These are phyloP conservation scores for Fusarium paranaense DNA, from an alignment of 2,329 filamentous ascomycete genomes.

Conservation along the genomic window DNA sequence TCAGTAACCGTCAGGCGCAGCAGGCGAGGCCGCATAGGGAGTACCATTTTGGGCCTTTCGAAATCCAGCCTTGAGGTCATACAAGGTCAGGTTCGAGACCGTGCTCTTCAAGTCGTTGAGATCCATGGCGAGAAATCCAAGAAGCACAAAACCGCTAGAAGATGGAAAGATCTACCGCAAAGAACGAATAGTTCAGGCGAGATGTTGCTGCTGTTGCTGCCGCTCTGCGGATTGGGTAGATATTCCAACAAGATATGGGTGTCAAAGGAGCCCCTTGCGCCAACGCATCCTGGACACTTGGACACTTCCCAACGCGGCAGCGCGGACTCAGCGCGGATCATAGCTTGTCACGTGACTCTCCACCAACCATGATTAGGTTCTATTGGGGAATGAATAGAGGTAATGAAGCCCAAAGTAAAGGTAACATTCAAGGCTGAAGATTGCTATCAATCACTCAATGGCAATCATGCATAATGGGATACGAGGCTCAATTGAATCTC, in stretches of 20 bases:
- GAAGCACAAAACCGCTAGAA: conserved; percentile 20
- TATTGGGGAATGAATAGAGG: not conserved
- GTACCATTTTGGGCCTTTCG: conserved; percentile 97
- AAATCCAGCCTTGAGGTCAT: conserved; percentile 94
- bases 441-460: not conserved
- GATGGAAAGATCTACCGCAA: not conserved
- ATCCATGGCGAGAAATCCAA: conserved; percentile 72
- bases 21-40: conserved; percentile 9
- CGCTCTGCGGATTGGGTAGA: conserved; percentile 13
- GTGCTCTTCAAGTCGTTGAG: conserved; percentile 85
- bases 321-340: conserved; percentile 8
- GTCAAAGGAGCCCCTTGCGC: conserved; percentile 41
- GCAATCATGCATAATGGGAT: not conserved
- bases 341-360: conserved; percentile 22
- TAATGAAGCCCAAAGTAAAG: not conserved
- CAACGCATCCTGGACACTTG: conserved; percentile 45
- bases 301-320: conserved; percentile 39
- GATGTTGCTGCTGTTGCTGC: conserved; percentile 27
- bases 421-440: not conserved
- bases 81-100: conserved; percentile 91
- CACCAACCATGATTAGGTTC: conserved; percentile 1
- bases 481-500: not conserved
- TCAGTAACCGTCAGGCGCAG: conserved; percentile 45
- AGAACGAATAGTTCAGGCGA: conserved; percentile 7
- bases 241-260: conserved; percentile 28